phyloP scores from a whole-genome alignment of 1,284 basidiomycete genomes.

The Trichosporon coremiiforme region DNA sequence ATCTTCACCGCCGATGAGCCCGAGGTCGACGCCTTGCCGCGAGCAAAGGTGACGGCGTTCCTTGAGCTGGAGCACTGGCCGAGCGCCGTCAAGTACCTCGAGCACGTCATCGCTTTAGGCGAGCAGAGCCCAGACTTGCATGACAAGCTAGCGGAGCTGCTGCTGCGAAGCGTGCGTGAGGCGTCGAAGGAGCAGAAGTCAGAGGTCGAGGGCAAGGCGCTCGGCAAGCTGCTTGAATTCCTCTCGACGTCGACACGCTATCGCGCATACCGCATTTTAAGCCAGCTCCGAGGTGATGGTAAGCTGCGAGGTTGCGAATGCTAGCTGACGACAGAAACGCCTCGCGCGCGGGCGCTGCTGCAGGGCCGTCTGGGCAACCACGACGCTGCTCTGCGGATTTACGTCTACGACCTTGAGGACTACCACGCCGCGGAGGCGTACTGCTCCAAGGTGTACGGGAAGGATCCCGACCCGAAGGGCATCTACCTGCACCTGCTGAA shows the following conservation, averaged over 20 bases:
- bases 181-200: slow-evolving; percentile 59
- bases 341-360: slow-evolving; percentile 84
- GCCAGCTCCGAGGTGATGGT: slow-evolving; percentile 74
- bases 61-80: slow-evolving; percentile 69
- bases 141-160: slow-evolving; percentile 83
- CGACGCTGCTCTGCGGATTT: slow-evolving; percentile 87
- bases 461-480: slow-evolving; percentile 61
- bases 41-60: slow-evolving; percentile 71
- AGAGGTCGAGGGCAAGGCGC: slow-evolving; percentile 61
- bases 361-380: slow-evolving; percentile 87
- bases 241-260: slow-evolving; percentile 73
- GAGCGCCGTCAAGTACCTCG: slow-evolving; percentile 77
- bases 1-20: slow-evolving; percentile 86
- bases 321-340: slow-evolving; percentile 63
- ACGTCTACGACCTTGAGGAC: slow-evolving; percentile 82
- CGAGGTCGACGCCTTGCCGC: slow-evolving; percentile 79
- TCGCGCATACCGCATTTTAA: slow-evolving; percentile 76
- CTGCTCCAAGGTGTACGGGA: slow-evolving; percentile 74
- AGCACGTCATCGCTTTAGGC: slow-evolving; percentile 76
- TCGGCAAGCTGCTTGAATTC: slow-evolving; percentile 66
- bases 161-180: slow-evolving; percentile 59
- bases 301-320: slow-evolving; percentile 29
- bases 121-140: slow-evolving; percentile 74
- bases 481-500: slow-evolving; percentile 84
- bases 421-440: slow-evolving; percentile 88